Evolutionary conservation across 345 rosid genomes (phyloP).

Genomic region (Arabis hirsuta): DNA sequence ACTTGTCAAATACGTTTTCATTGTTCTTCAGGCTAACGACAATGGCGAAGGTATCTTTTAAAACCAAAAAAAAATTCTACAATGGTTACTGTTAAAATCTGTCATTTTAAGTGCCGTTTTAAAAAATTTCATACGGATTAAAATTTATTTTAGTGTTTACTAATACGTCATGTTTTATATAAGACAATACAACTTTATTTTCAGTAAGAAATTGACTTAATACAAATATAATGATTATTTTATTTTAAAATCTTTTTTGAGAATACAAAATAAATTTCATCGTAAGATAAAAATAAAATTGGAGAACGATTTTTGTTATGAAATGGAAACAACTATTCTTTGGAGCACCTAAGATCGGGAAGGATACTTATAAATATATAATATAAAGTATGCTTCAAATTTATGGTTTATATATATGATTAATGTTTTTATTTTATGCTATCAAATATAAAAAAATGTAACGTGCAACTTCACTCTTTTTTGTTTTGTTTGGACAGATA

Average conservation of each 20-base stretch:
- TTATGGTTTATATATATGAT: background rate
- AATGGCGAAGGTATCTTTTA: conserved; percentile 67
- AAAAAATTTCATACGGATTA: background rate
- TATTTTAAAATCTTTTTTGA: background rate
- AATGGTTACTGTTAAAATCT: background rate
- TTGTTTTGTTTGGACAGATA: no score
- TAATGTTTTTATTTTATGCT: background rate
- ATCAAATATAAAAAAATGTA: background rate
- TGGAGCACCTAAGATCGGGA: background rate
- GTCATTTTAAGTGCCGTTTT: background rate
- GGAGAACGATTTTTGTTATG: background rate
- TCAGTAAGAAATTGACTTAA: background rate
- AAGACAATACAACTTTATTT: background rate
- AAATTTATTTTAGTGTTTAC: background rate
- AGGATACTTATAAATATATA: background rate
- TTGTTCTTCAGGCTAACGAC: conserved; percentile 80
- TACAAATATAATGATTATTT: background rate
- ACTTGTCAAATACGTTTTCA: conserved; percentile 63
- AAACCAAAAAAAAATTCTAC: background rate
- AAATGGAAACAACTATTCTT: background rate
- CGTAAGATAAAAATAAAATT: background rate
- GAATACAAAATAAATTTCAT: no score
- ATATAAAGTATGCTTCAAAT: background rate
- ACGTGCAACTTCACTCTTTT: background rate
- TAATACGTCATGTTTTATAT: background rate